Percentiles rank a stretch among this genome's conserved stretches.
These are phyloP conservation scores for Coemansia sp. DNA, from an alignment of 192 early-diverging fungal genomes.

Conservation along the genomic window DNA sequence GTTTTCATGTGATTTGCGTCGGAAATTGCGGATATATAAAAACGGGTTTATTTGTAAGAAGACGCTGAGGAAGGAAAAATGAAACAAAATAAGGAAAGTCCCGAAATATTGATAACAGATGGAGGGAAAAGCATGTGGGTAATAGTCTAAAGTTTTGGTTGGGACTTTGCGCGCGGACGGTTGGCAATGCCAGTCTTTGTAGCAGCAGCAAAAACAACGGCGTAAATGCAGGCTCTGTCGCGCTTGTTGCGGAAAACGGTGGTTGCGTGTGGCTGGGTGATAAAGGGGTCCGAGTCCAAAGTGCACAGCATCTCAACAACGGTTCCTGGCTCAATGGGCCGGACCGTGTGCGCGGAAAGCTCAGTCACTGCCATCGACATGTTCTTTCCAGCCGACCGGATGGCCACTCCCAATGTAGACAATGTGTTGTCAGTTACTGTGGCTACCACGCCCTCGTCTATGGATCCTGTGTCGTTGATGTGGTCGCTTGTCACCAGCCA, in stretches of 20 bases:
- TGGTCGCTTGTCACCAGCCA: constrained; percentile 33
- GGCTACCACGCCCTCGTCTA: constrained; percentile 38
- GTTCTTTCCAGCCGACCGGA: constrained; percentile 11
- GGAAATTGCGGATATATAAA: no score
- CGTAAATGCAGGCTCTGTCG: constrained; percentile 16
- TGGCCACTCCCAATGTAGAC: constrained; percentile 26
- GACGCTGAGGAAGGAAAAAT: no score
- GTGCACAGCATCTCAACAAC: constrained; percentile 29
- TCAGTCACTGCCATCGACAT: constrained; percentile 30
- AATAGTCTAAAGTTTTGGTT: neutral
- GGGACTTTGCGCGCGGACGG: no score
- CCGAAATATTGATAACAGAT: neutral
- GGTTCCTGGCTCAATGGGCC: constrained; percentile 18
- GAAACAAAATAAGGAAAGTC: no score
- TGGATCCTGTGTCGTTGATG: constrained; percentile 16
- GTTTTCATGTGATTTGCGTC: neutral
- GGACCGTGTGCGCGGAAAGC: constrained; percentile 12
- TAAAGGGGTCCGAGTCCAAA: constrained; percentile 1
- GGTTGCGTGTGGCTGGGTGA: constrained; percentile 34
- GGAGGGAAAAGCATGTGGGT: neutral
- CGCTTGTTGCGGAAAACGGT: constrained; percentile 29
- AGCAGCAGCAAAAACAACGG: neutral
- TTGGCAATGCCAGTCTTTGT: neutral
- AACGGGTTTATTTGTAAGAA: no score
- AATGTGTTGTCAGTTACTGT: constrained; percentile 45